These are phyloP conservation scores for Sugiyamaella xylanicola DNA, from an alignment of 1,139 yeast species.

Conservation along the genomic window DNA sequence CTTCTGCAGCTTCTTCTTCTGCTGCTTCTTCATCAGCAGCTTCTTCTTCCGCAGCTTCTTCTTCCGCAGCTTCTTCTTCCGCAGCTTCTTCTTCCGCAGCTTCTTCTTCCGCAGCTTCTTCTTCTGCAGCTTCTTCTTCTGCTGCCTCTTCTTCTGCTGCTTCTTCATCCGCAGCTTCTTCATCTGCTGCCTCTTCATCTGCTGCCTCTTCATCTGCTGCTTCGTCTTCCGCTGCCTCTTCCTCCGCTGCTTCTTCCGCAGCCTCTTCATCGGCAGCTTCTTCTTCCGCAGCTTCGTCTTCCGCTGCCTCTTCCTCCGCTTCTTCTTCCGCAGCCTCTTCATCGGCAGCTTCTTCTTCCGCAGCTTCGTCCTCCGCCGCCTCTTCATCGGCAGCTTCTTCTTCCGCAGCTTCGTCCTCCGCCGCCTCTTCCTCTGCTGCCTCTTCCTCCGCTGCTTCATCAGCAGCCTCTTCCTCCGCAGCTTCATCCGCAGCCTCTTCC, in stretches of 20 bases:
- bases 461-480: background rate
- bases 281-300: background rate
- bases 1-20: background rate
- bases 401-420: background rate
- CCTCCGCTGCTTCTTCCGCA: background rate
- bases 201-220: background rate
- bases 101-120: background rate
- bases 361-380: background rate
- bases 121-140: background rate
- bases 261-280: background rate
- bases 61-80: background rate
- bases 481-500: slow-evolving; percentile 3
- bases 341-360: background rate
- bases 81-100: background rate
- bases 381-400: background rate
- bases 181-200: background rate
- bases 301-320: background rate
- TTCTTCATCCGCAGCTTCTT: background rate
- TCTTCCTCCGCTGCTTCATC: slow-evolving; percentile 4
- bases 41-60: background rate
- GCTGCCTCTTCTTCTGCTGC: background rate
- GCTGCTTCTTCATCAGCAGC: background rate
- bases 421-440: background rate
- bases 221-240: background rate
- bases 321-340: background rate